Base-by-base conservation (phyloP, 73 alveolate species). In the Paramecium primaurelia region DNA sequence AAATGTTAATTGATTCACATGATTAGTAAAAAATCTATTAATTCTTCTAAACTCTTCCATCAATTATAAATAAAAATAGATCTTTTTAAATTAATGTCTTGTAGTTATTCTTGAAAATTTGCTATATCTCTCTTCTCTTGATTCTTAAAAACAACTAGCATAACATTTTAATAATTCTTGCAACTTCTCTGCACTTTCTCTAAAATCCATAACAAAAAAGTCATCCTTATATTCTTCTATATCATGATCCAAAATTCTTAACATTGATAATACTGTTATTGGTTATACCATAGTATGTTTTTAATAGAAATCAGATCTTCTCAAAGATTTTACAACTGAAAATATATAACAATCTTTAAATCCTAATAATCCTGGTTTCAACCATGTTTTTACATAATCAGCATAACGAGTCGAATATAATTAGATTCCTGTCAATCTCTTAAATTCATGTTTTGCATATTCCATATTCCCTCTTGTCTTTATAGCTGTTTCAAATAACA, bases 301-400 rank as follows among this genome's bases (percentile, higher is more conserved):
- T 34, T 64, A 64, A 64, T 64, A 64, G 28, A 64, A 64, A 32
- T 64, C 84, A 64, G 84, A 32, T 64, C 84, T 64, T 26, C 47
- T 64, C 7, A 64, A 34, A 11, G 84, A 64, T 28, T 64, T 64
- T 34, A 64, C 84, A 28, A 34, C 84, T 32, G 51, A 32, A 64
- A 64, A 64, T 64, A 64, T 64, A 64, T 64, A 64, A 12, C 84
- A 64, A 64, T 64, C 84, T 20, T 64, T 64, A 64, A 64, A 64
- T 64, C 84, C 84, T 9, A 64, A 64, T 26, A 64, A 28, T 32
- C 84, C 84, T 32, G 84, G 84, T 7, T 64, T 64, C 5, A 64
- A 26, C 84, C 84, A 64, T 32, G 51, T 64, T 64, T 64, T 64
- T 8, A 64, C 47, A 34, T 64, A 64, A 64, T 64, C 84, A 2